Percentiles rank a stretch among this genome's conserved stretches.
Conservation (phyloP, 2,329 filamentous ascomycete species). For the Arthrobotrys iridis region DNA sequence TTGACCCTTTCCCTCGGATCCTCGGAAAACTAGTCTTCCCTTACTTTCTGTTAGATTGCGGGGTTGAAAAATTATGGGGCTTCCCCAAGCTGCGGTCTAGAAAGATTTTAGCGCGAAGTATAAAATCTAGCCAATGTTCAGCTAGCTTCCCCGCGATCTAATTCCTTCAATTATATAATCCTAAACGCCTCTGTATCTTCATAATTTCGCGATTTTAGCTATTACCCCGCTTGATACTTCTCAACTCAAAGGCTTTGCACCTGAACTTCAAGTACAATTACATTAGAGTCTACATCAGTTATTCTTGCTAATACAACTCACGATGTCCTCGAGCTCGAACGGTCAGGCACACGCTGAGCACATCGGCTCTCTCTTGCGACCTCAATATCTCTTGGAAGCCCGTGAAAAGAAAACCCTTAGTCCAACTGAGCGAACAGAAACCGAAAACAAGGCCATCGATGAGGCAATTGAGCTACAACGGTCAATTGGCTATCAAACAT, state of each 20-base stretch:
- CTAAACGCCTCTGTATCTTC: background rate
- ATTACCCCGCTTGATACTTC: too few species aligned
- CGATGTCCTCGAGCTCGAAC: slow-evolving; percentile 20
- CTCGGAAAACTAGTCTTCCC: background rate
- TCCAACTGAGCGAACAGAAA: slow-evolving; percentile 68
- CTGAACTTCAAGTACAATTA: background rate
- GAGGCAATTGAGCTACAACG: slow-evolving; percentile 74
- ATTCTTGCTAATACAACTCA: background rate
- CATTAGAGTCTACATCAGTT: background rate
- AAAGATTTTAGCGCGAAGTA: background rate
- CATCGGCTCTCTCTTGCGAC: slow-evolving; percentile 75
- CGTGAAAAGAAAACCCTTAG: slow-evolving; percentile 69
- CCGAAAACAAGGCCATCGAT: slow-evolving; percentile 74
- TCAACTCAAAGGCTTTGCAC: background rate
- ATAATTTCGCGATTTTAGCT: background rate
- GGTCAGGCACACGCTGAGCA: slow-evolving; percentile 78
- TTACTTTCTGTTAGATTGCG: background rate
- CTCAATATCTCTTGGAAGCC: slow-evolving; percentile 70
- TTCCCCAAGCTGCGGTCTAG: background rate
- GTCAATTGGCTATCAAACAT: slow-evolving; percentile 70
- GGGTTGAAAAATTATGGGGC: slow-evolving; percentile 1
- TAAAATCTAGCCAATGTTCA: background rate
- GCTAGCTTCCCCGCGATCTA: too few species aligned
- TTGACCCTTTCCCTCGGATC: slow-evolving; percentile 12
- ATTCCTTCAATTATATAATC: too few species aligned